These are phyloP conservation scores for Rhodotorula sp. DNA, from an alignment of 1,284 basidiomycete species.

Conservation along the genomic window DNA sequence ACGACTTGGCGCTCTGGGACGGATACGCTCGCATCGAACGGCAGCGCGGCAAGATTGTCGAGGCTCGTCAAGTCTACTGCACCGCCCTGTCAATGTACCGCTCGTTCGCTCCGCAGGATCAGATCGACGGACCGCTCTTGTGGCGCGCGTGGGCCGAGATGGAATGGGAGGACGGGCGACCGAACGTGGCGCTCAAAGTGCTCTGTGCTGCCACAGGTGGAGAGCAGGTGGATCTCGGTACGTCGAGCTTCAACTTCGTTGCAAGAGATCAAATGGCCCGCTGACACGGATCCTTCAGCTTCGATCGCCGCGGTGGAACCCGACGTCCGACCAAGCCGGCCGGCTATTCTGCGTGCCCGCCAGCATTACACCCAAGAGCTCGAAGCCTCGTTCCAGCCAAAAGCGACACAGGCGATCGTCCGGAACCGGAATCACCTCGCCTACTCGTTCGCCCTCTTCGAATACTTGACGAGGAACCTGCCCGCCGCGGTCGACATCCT, in stretches of 20 bases:
- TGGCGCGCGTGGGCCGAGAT: conserved; percentile 89
- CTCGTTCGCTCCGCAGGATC: conserved; percentile 27
- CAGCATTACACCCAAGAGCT: conserved; percentile 31
- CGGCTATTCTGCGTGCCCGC: conserved; percentile 37
- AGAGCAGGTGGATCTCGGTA: conserved; percentile 23
- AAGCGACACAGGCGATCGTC: conserved; percentile 36
- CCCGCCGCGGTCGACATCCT: conserved; percentile 55
- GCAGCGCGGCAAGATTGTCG: conserved; percentile 64
- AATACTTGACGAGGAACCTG: conserved; percentile 46
- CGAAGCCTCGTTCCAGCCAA: conserved; percentile 35
- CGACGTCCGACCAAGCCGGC: conserved; percentile 13
- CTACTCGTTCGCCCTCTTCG: conserved; percentile 40
- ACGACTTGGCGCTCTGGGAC: conserved; percentile 72
- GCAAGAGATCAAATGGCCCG: no score
- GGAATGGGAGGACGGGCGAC: conserved; percentile 69
- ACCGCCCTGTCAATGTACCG: conserved; percentile 54
- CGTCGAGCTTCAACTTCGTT: not conserved
- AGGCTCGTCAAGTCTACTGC: conserved; percentile 79
- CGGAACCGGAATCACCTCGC: conserved; percentile 43
- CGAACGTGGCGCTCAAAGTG: conserved; percentile 63
- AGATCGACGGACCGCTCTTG: conserved; percentile 49
- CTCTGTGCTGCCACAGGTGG: conserved; percentile 49
- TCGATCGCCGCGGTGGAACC: conserved; percentile 13
- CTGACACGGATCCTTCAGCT: conserved; percentile 5
- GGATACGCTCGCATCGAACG: conserved; percentile 77